A percentile compares a stretch with the other conserved stretches of the same genome.
Conservation (phyloP, 371 early-diverging fungal genomes). For the Mortierella sp. region DNA sequence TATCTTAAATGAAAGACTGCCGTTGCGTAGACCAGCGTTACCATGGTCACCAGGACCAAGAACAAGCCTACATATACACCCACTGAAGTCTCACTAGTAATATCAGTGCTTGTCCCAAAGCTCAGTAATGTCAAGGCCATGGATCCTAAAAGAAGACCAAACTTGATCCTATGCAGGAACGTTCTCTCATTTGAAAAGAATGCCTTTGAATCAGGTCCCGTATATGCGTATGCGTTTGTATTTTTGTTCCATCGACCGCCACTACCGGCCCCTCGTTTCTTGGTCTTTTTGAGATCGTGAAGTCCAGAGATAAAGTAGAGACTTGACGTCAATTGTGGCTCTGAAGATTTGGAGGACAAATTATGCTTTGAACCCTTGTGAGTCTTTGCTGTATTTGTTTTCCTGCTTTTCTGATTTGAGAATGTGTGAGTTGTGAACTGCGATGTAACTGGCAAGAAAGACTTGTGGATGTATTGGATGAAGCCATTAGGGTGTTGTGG, state of each 20-base stretch:
- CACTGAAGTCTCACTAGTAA: slow-evolving; percentile 18
- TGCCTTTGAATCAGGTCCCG: slow-evolving; percentile 84
- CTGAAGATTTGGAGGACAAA: not conserved
- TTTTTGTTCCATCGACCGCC: slow-evolving; percentile 3
- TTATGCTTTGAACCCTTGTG: not conserved
- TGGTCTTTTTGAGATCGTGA: not conserved
- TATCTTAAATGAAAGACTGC: slow-evolving; percentile 32
- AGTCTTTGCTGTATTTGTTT: not conserved
- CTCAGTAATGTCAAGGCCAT: slow-evolving; percentile 86
- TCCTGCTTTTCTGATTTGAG: not conserved
- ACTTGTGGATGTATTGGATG: not conserved
- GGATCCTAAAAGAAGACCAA: slow-evolving; percentile 79
- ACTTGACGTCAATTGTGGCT: not conserved
- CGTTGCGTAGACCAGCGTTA: slow-evolving; percentile 32
- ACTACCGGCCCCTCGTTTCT: not conserved
- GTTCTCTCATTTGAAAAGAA: slow-evolving; percentile 97
- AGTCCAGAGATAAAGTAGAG: slow-evolving; percentile 4
- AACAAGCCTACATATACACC: slow-evolving; percentile 57
- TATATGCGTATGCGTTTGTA: slow-evolving; percentile 26
- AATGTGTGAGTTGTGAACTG: not conserved
- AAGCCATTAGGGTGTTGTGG: not conserved
- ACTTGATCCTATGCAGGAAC: slow-evolving; percentile 91
- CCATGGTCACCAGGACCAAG: slow-evolving; percentile 38
- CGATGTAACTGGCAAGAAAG: not conserved
- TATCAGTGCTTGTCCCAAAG: slow-evolving; percentile 65